Conservation (phyloP, 805 yeast genomes). For the Lipomyces kockii region DNA sequence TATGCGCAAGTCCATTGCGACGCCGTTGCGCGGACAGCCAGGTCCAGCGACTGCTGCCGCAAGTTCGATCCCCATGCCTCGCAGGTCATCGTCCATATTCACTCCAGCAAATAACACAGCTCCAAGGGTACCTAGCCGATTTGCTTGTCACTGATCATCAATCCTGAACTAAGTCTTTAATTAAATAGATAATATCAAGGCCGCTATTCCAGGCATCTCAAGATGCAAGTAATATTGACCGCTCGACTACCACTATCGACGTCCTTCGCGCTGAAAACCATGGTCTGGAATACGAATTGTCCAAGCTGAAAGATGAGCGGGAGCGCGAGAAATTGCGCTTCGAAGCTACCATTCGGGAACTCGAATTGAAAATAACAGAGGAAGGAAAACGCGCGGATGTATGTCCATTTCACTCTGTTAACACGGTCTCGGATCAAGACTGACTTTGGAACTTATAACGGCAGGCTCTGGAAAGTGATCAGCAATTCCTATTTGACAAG, state of each 20-base stretch:
- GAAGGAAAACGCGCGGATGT: slow-evolving; percentile 45
- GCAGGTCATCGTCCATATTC: slow-evolving; percentile 26
- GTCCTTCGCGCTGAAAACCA: slow-evolving; percentile 33
- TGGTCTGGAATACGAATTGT: slow-evolving; percentile 47
- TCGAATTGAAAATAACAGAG: slow-evolving; percentile 42
- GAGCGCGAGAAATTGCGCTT: slow-evolving; percentile 46
- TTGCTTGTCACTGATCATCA: neutral
- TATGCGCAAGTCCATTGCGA: slow-evolving; percentile 12
- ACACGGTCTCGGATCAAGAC: too few relatives aligned
- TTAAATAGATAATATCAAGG: slow-evolving; percentile 17
- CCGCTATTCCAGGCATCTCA: slow-evolving; percentile 13
- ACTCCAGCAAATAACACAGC: slow-evolving; percentile 11
- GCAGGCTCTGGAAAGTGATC: slow-evolving; percentile 47
- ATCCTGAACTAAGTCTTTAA: neutral
- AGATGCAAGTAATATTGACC: neutral
- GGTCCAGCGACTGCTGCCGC: slow-evolving; percentile 4
- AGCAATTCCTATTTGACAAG: slow-evolving; percentile 48
- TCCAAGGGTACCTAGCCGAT: slow-evolving; percentile 8
- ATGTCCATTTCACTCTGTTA: slow-evolving; percentile 1
- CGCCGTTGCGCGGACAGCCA: slow-evolving; percentile 9
- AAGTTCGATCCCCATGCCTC: slow-evolving; percentile 33
- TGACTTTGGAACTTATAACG: neutral
- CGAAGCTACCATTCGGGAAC: slow-evolving; percentile 43
- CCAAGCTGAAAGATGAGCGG: slow-evolving; percentile 48
- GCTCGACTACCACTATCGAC: slow-evolving; percentile 12